Evolutionary conservation across 2,329 filamentous ascomycete species (phyloP), one percentile per base, ranked within the genome.

Genomic region (Hortaea sp.): DNA sequence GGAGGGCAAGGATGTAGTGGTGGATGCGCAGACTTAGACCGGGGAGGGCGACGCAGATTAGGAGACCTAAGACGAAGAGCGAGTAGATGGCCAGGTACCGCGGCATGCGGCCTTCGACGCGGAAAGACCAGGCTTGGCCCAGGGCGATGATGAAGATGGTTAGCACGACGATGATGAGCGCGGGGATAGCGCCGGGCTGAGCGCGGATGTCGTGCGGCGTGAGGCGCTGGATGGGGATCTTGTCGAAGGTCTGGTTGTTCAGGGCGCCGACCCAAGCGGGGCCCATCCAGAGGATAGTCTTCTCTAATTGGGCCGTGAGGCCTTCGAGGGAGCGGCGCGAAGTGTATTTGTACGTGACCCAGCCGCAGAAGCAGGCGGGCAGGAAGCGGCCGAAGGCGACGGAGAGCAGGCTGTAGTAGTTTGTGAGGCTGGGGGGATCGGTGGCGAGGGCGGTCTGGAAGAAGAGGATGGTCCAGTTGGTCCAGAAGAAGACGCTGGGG

Each of bases 181-280:
- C 90, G 1, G 85, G 76, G 46, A 87, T 82, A 0, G 90, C 92
- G 6, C 92, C 92, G 0, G 92, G 90, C 61, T 98, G 88, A 56
- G 88, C 83, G 41, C 84, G 70, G 39, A 98, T 79, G 61, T 98
- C 92, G 62, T 94, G 88, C 0, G 83, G 81, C 6, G 86, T 97
- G n/a, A 98, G 75, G 2, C 92, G 83, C 64, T 88, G 81, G 54
- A 98, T 92, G 0, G 92, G 92, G 50, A 98, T 95, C 67, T 86
- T 84, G 57, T 88, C 85, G 59, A 98, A 87, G 0, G 92, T 97
- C 66, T 95, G 94, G 67, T 97, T 97, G 60, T 90, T 90, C 54
- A 98, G 69, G 1, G 87, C 83, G 11, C 89, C 92, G 35, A 95
- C 79, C 84, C 94, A 98, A 60, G 85, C 88, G 6, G 81, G 83